Evolutionary conservation across 176 grass and related monocot genomes (phyloP).

Genomic region (Aegilops sharonensis): DNA sequence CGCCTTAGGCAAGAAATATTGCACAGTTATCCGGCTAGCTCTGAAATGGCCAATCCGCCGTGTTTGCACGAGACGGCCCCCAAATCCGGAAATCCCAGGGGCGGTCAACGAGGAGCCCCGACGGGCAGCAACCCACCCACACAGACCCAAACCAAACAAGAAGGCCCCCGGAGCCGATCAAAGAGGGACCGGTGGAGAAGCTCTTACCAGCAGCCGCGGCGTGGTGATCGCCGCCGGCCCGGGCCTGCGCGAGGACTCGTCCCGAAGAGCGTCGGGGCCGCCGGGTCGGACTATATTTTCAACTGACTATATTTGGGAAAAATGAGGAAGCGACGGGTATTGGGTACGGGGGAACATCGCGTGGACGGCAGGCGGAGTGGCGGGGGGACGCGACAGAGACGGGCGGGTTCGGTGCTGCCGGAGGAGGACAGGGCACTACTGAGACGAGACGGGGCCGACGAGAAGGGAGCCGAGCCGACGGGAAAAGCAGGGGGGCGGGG

Average conservation of each 20-base stretch:
- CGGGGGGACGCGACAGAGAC: neutral
- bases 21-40: too few relatives aligned
- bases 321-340: neutral
- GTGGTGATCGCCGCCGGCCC: neutral
- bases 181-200: neutral
- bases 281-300: neutral
- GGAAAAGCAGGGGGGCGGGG: too few relatives aligned
- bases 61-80: neutral
- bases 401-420: neutral
- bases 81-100: neutral
- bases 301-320: neutral
- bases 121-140: neutral
- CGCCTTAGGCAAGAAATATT: neutral
- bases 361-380: neutral
- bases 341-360: neutral
- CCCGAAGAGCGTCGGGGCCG: neutral
- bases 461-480: neutral
- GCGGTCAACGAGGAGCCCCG: neutral
- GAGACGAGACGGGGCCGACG: too few relatives aligned
- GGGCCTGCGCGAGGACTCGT: neutral
- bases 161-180: neutral
- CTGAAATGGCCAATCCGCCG: neutral
- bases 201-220: slow-evolving; percentile 28
- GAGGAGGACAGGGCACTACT: neutral
- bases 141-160: neutral